Evolutionary conservation across 164 flowering plant species (phyloP), one percentile per base, ranked within the genome.

Genomic region (Piper longum): DNA sequence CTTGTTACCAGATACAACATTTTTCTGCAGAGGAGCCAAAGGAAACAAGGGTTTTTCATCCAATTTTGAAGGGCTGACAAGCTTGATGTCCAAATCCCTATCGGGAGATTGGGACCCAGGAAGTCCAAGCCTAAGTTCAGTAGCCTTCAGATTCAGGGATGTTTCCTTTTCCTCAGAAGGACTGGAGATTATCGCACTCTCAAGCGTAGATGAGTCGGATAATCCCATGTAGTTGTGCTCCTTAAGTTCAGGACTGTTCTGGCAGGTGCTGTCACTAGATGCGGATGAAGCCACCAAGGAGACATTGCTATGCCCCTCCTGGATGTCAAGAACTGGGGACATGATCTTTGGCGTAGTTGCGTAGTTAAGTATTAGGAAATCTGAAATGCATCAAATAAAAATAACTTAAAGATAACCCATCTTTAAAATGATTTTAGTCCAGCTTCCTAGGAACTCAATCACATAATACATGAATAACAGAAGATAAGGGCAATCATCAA

Each of bases 51-150:
- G 87, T 67, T 92, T 92, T 79, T 87, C 96, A 62, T 85, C 93
- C 52, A 79, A 75, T 67, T 82, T 83, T 40, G 67, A 74, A 0
- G 82, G 58, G 77, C 67, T 72, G 58, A 72, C 59, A 62, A 81
- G 71, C 56, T 61, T 68, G 17, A 80, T 69, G 6, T 83, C 87
- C 9, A 79, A 66, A 59, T 80, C 84, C 62, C 89, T 74, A 64
- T 74, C 85, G 51, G 98, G 91, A 16, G 93, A 92, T 60, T 75
- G 85, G 16, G 93, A 92, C 62, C 96, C 96, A 41, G 98, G 98
- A 69, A 87, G 96, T 58, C 98, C 98, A 58, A 92, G 95, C 70
- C 90, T 83, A 67, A 92, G 66, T 68, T 92, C 98, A n/a, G 98
- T 92, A n/a, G 92, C 95, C 72, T 82, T 86, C 60, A 92, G 62